Conservation (phyloP, 2,329 filamentous ascomycete species). For the Dothistroma pini region DNA sequence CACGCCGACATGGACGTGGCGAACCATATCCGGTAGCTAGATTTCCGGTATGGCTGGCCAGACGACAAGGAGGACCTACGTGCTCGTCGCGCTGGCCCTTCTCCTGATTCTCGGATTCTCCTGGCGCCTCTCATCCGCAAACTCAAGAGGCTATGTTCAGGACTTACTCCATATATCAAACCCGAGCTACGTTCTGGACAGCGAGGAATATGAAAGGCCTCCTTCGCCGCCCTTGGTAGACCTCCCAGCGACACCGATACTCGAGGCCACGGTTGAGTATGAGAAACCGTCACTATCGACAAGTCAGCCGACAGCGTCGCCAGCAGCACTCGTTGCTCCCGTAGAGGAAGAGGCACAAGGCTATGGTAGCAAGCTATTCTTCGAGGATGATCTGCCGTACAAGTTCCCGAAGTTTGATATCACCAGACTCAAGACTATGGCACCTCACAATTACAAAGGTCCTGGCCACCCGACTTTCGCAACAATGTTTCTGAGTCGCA, state of each 20-base stretch:
- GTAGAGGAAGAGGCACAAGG: neutral
- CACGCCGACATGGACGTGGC: neutral
- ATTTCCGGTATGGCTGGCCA: neutral
- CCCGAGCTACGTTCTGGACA: neutral
- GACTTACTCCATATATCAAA: neutral
- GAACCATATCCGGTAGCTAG: neutral
- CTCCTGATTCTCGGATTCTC: neutral
- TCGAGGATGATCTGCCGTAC: constrained; percentile 1
- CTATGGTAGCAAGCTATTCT: constrained; percentile 3
- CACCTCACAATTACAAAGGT: constrained; percentile 30
- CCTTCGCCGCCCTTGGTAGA: neutral
- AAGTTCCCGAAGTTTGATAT: neutral
- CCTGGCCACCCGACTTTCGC: constrained; percentile 30
- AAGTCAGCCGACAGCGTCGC: neutral
- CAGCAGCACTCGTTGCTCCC: neutral
- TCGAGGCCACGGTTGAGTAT: neutral
- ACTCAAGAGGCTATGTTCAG: neutral
- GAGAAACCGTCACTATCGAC: neutral
- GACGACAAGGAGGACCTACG: neutral
- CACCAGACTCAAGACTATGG: neutral
- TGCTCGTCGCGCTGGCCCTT: neutral
- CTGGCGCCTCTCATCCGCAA: neutral
- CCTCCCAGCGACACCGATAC: neutral
- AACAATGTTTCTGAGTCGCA: constrained; percentile 34
- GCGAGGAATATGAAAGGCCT: neutral